A percentile compares a stretch with the other conserved stretches of the same genome.
These are phyloP conservation scores for Debaryomycetaceae sp. DNA, from an alignment of 1,139 yeast species.

Conservation along the genomic window DNA sequence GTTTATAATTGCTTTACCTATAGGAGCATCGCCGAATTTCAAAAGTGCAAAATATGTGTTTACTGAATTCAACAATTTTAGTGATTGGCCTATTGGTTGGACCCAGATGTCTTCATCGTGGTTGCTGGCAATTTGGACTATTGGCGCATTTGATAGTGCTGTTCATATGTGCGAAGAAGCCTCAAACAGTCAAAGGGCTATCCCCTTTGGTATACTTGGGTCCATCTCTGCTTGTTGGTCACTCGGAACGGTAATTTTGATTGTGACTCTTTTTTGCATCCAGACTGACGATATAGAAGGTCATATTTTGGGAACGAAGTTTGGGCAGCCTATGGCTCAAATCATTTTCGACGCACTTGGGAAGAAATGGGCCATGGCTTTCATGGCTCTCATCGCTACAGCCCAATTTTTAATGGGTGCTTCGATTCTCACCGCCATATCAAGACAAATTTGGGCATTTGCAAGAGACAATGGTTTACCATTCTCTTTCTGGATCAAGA, in stretches of 20 bases:
- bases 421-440: slow-evolving; percentile 33
- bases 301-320: slow-evolving; percentile 35
- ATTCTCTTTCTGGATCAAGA: slow-evolving; percentile 41
- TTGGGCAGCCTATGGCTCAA: slow-evolving; percentile 64
- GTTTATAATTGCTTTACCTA: slow-evolving; percentile 67
- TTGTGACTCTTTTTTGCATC: slow-evolving; percentile 56
- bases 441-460: slow-evolving; percentile 37
- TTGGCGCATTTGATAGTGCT: slow-evolving; percentile 68
- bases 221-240: slow-evolving; percentile 55
- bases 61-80: slow-evolving; percentile 50
- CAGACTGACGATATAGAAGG: slow-evolving; percentile 44
- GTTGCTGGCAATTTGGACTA: slow-evolving; percentile 68
- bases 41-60: slow-evolving; percentile 49
- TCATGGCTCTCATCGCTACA: slow-evolving; percentile 56
- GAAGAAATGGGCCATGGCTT: slow-evolving; percentile 64
- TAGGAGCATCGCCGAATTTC: slow-evolving; percentile 39
- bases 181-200: slow-evolving; percentile 59
- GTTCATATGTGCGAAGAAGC: slow-evolving; percentile 77
- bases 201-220: slow-evolving; percentile 58
- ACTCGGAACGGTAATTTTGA: slow-evolving; percentile 56
- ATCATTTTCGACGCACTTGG: slow-evolving; percentile 64
- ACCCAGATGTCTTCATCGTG: slow-evolving; percentile 55
- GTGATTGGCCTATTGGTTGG: slow-evolving; percentile 70
- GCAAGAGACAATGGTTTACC: slow-evolving; percentile 46
- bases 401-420: slow-evolving; percentile 68